Base-by-base conservation (phyloP, 306 rosid species). In the Vigna radiata region DNA sequence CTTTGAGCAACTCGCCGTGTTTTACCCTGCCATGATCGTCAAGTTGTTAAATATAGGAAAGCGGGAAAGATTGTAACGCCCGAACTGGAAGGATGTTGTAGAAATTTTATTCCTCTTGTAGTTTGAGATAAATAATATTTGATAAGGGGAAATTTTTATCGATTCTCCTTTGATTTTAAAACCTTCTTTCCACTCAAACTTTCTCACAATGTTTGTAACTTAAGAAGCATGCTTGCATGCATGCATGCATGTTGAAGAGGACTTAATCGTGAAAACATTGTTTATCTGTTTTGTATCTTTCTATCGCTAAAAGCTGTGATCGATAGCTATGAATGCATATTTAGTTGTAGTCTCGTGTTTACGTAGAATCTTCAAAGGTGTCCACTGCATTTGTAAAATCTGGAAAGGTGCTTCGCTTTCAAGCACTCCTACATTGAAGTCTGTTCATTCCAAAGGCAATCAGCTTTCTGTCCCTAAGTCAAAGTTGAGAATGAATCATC, bases 81-180 rank as follows among this genome's bases (percentile, higher is more conserved):
- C 68, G 68, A 75, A 70, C 68, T 71, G 78, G 80, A 79, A 59
- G 77, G 61, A 77, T 83, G 89, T 82, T 80, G 89, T 80, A 76
- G 79, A 85, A 73, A 70, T 83, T 79, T 70, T 87, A 85, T 81
- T 71, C 88, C 86, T 84, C 81, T 73, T 46, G 75, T 81, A 73
- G 80, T 79, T 79, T 72, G 60, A 77, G 76, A 87, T 84, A 75
- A 85, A 82, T 90, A 86, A 86, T 82, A 83, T 83, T 85, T 79
- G 65, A 77, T 17, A 68, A 83, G 89, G 89, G 90, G 92, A 90
- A 86, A 82, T 56, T 88, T 77, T 85, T 88, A 68, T 65, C 48
- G 56, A 59, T 78, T 86, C 87, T 86, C 92, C 90, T 83, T 71
- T 74, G 72, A 63, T 50, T 56, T 81, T 76, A 21, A 66, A 21